Evolutionary conservation across 2,329 filamentous ascomycete species (phyloP).

Genomic region (Ascochyta clinopodiicola): DNA sequence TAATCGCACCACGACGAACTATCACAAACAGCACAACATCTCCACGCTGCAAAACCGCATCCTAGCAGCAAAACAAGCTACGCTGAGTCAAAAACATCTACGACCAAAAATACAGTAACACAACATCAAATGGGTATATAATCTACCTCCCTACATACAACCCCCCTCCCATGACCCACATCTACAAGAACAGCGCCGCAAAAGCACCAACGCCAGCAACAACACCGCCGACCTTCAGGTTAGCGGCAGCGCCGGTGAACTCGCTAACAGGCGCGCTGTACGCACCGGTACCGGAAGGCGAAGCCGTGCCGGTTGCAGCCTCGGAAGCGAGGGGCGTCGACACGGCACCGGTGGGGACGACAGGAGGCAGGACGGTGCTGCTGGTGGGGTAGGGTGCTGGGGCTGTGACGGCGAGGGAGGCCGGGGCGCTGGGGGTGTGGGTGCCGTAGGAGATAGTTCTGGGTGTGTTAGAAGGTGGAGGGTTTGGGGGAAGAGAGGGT

Average conservation of each 20-base stretch:
- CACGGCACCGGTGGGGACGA: slow-evolving; percentile 25
- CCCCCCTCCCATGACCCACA: neutral
- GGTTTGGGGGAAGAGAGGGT: neutral
- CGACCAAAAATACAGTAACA: neutral
- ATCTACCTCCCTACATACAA: neutral
- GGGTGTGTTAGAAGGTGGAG: slow-evolving; percentile 4
- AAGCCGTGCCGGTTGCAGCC: slow-evolving; percentile 17
- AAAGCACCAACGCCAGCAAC: slow-evolving; percentile 45
- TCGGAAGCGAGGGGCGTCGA: slow-evolving; percentile 16
- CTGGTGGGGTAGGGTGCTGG: slow-evolving; percentile 39
- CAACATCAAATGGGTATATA: slow-evolving; percentile 5
- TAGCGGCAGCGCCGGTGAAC: slow-evolving; percentile 44
- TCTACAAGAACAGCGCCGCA: slow-evolving; percentile 47
- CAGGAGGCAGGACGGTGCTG: slow-evolving; percentile 11
- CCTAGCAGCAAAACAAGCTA: too few species aligned
- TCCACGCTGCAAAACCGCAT: too few species aligned
- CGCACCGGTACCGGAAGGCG: slow-evolving; percentile 31
- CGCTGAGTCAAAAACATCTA: neutral
- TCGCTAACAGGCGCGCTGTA: slow-evolving; percentile 29
- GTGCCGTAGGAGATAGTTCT: slow-evolving; percentile 22
- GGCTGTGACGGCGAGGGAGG: slow-evolving; percentile 26
- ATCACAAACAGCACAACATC: too few species aligned
- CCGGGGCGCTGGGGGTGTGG: slow-evolving; percentile 34
- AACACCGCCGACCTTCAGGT: slow-evolving; percentile 38
- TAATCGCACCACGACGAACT: too few species aligned